Conservation (phyloP, 2,329 filamentous ascomycete species). For the Geosmithia morbida region DNA sequence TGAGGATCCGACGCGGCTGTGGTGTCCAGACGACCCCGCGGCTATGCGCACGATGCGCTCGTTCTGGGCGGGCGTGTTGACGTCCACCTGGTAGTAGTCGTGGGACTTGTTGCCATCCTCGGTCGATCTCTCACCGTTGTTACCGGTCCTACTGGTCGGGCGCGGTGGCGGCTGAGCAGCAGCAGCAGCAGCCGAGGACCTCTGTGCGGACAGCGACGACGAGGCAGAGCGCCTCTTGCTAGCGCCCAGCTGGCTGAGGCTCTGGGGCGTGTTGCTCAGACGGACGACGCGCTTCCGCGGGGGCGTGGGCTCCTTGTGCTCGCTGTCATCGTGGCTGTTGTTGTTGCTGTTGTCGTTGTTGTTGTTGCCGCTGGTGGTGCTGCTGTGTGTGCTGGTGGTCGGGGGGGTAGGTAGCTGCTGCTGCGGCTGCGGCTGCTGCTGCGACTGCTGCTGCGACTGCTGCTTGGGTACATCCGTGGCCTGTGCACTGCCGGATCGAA, state of each 20-base stretch:
- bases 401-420: constrained; percentile 16
- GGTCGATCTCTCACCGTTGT: constrained; percentile 20
- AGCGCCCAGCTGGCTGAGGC: constrained; percentile 20
- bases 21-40: constrained; percentile 28
- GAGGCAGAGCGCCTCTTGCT: constrained; percentile 35
- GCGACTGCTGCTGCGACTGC: constrained; percentile 16
- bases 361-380: background rate
- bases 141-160: constrained; percentile 22
- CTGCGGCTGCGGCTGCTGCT: constrained; percentile 8
- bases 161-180: constrained; percentile 11
- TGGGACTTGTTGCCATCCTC: constrained; percentile 24
- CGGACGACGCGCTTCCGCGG: constrained; percentile 42
- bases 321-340: constrained; percentile 3
- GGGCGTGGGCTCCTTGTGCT: constrained; percentile 35
- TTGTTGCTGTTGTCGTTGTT: background rate
- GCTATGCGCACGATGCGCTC: constrained; percentile 41
- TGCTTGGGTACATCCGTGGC: constrained; percentile 15
- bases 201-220: constrained; percentile 17
- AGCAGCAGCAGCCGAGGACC: constrained; percentile 6
- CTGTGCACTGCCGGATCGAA: constrained; percentile 33
- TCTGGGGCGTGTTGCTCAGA: constrained; percentile 35
- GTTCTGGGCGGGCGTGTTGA: constrained; percentile 39
- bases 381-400: background rate
- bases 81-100: constrained; percentile 16
- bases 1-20: constrained; percentile 19